Percentiles rank a stretch among this genome's conserved stretches.
Evolutionary conservation across 2,329 filamentous ascomycete genomes (phyloP).

Genomic region (Byssochlamys sp.): DNA sequence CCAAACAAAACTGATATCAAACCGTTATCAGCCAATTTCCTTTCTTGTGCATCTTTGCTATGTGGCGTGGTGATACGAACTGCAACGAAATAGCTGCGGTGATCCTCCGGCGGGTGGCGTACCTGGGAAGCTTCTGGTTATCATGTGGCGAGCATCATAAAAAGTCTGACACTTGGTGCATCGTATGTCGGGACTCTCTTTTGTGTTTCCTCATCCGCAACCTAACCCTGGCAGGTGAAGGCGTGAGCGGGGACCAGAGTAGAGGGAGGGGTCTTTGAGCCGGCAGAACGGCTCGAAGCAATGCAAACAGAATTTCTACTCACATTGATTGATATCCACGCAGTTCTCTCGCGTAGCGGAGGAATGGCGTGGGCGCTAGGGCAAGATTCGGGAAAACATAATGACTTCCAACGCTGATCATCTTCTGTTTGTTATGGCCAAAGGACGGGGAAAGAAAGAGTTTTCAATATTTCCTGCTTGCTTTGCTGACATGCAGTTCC

Average conservation of each 20-base stretch:
- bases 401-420: neutral
- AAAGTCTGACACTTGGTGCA: constrained; percentile 5
- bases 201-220: neutral
- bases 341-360: neutral
- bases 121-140: constrained; percentile 11
- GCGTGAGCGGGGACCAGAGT: neutral
- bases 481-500: neutral
- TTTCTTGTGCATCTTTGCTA: constrained; percentile 7
- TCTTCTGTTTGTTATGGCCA: neutral
- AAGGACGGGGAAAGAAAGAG: neutral
- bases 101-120: constrained; percentile 5
- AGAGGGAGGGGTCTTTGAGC: neutral
- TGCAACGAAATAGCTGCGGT: constrained; percentile 1
- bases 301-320: neutral
- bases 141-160: constrained; percentile 4
- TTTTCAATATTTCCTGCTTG: neutral
- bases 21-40: neutral
- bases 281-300: neutral
- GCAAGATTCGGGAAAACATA: neutral
- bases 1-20: constrained; percentile 11
- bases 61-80: constrained; percentile 6
- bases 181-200: neutral
- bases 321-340: neutral
- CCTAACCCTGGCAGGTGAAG: constrained; percentile 1
- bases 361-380: neutral